Conservation (phyloP, 2,329 filamentous ascomycete genomes). For the Macrophomina tecta region DNA sequence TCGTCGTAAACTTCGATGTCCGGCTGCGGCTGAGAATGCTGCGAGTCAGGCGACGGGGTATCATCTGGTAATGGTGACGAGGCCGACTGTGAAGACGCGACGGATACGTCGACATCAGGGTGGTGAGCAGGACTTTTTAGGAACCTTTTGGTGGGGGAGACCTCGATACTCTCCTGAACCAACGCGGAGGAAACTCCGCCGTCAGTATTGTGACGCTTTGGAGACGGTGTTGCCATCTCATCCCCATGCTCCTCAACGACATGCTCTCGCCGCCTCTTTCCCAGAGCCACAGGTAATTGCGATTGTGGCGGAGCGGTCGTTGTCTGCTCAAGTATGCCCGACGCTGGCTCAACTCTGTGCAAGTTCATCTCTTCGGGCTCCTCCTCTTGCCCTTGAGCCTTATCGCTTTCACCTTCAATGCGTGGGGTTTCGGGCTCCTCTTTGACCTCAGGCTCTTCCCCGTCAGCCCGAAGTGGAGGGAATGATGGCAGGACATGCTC, state of each 20-base stretch:
- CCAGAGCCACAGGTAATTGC: neutral
- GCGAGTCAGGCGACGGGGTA: neutral
- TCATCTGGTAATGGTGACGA: neutral
- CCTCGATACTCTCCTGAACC: slow-evolving; percentile 19
- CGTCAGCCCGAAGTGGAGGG: neutral
- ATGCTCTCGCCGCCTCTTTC: slow-evolving; percentile 8
- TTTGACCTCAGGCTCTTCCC: neutral
- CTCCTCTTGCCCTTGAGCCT: neutral
- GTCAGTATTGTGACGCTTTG: neutral
- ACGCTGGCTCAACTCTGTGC: neutral
- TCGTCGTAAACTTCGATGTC: neutral
- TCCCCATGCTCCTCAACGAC: neutral
- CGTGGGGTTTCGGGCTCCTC: neutral
- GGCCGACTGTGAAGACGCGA: neutral
- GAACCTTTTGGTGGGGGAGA: slow-evolving; percentile 2
- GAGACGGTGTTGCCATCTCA: neutral
- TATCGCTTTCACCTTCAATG: neutral
- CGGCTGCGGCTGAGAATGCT: neutral
- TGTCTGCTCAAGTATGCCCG: neutral
- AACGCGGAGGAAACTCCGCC: neutral
- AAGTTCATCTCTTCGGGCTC: neutral
- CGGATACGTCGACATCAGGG: neutral
- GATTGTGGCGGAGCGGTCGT: neutral
- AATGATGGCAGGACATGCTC: neutral
- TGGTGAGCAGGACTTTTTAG: neutral